Percentiles rank a stretch among this genome's conserved stretches.
phyloP scores from a whole-genome alignment of 441 rosid genomes.

The Breynia disticha region DNA sequence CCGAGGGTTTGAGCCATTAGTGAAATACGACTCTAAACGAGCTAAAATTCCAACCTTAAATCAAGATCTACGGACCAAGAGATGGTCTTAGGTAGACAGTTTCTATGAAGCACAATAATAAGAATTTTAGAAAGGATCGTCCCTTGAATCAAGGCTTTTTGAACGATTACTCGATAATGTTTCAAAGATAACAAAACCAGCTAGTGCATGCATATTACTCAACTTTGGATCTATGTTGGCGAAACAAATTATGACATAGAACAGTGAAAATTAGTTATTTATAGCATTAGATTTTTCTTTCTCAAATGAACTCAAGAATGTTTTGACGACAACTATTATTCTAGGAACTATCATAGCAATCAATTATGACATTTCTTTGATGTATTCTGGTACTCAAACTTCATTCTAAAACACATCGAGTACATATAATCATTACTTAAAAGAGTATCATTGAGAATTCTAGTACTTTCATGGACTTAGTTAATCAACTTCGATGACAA shows the following conservation, averaged over 20 bases:
- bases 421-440: neutral
- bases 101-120: neutral
- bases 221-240: too few relatives aligned
- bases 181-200: too few relatives aligned
- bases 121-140: too few relatives aligned
- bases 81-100: conserved; percentile 10
- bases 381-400: neutral
- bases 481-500: too few relatives aligned
- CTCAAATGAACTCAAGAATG: neutral
- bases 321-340: neutral
- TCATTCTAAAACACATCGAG: neutral
- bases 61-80: conserved; percentile 8
- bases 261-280: too few relatives aligned
- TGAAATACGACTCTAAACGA: conserved; percentile 9
- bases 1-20: conserved; percentile 4
- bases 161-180: too few relatives aligned
- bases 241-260: too few relatives aligned
- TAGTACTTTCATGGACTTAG: too few relatives aligned
- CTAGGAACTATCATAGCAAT: neutral
- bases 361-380: neutral
- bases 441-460: neutral
- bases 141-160: too few relatives aligned
- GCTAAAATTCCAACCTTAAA: conserved; percentile 9
- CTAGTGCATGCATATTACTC: too few relatives aligned
- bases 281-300: neutral